Percentiles rank a stretch among this genome's conserved stretches.
phyloP scores from a whole-genome alignment of 129 eudicot genomes.

The Artemisia annua region DNA sequence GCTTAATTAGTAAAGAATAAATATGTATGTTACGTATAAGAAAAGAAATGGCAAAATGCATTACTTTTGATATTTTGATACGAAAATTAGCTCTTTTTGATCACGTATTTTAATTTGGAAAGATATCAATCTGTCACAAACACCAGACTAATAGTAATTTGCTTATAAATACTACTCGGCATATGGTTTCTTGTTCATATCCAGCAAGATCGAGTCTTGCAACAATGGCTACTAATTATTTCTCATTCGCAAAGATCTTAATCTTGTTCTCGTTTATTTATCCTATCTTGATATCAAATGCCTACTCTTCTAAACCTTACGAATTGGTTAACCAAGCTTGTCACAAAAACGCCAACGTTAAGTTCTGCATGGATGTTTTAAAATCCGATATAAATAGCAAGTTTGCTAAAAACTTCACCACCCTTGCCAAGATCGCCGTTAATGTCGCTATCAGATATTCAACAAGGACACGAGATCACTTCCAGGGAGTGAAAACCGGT shows the following conservation, averaged over 20 bases:
- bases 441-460: slow-evolving; percentile 4
- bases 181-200: background rate
- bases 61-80: background rate
- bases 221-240: slow-evolving; percentile 1
- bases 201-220: background rate
- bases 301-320: background rate
- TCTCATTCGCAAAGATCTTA: slow-evolving; percentile 12
- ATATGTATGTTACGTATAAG: no score
- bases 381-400: slow-evolving; percentile 17
- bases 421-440: slow-evolving; percentile 20
- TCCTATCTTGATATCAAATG: slow-evolving; percentile 7
- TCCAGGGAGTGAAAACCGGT: slow-evolving; percentile 9
- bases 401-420: slow-evolving; percentile 12
- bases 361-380: slow-evolving; percentile 20
- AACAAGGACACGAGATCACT: slow-evolving; percentile 18
- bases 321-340: slow-evolving; percentile 23
- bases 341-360: background rate
- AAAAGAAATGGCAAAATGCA: no score
- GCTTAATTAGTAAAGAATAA: no score
- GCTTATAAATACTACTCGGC: background rate
- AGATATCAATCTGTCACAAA: background rate
- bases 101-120: background rate
- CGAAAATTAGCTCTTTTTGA: background rate
- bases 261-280: background rate
- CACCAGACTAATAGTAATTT: background rate